Evolutionary conservation across 768 basidiomycete species (phyloP), one percentile per base, ranked within the genome.

Genomic region (Artomyces pyxidatus): DNA sequence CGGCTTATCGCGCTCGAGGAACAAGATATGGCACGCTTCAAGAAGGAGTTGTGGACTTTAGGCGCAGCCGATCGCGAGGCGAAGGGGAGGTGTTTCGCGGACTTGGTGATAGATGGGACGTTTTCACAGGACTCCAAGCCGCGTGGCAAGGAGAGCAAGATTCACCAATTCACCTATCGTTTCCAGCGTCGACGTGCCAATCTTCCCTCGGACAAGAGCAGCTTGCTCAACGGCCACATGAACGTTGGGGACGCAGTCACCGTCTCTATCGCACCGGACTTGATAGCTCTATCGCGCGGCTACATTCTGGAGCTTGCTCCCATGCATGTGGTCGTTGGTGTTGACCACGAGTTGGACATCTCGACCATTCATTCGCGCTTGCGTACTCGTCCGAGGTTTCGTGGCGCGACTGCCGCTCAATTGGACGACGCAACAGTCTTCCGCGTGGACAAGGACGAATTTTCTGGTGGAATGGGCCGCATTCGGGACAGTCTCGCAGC

Each of bases 41-140:
- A 81, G 62, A 88, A 87, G 55, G 94, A 99, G 58, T 71, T 98
- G 8, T 99, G 96, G 96, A 93, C 88, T 0, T 79, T 95, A 75
- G 76, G 77, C 6, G 90, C 91, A 0, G 68, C 64, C 16, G 83
- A 93, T 58, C 75, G 96, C 48, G 88, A 92, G 64, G 74, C 68
- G 47, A 78, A 76, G 37, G 96, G 96, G 2, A 73, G 93, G 54
- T 96, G 93, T 60, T 88, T 97, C 56, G 71, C 76, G 32, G 70
- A 76, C 40, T 94, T 98, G 95, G 61, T 80, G 28, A 64, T 96
- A 30, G 78, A 81, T 53, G 52, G 51, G 10, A 61, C 70, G 3
- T 78, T 67, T 56, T 27, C 55, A 52, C 39, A 61, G 61, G n/a
- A 48, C 56, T 5, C 38, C 28, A 12, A 26, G 43, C 11, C 54